phyloP scores from a whole-genome alignment of 345 rosid species.

The Acer campestre region DNA sequence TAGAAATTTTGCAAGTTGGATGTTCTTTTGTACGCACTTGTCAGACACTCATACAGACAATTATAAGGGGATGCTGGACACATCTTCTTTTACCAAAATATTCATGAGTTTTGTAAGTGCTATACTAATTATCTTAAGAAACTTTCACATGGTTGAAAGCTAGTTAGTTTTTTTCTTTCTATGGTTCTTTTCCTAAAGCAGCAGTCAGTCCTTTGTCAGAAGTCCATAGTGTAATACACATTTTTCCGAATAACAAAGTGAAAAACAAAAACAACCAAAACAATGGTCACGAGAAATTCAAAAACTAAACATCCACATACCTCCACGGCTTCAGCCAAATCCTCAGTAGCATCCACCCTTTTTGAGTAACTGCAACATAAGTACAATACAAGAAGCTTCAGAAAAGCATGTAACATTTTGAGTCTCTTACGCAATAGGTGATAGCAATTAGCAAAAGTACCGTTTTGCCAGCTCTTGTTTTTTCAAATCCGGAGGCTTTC shows the following conservation, averaged over 20 bases:
- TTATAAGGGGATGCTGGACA: background rate
- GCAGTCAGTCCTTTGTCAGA: background rate
- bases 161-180: background rate
- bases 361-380: conserved; percentile 61
- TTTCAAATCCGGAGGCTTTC: conserved; percentile 86
- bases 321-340: conserved; percentile 70
- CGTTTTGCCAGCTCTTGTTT: conserved; percentile 90
- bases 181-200: background rate
- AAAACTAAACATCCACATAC: conserved; percentile 29
- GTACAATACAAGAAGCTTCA: conserved; percentile 9
- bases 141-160: background rate
- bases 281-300: conserved; percentile 1
- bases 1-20: background rate
- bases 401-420: background rate
- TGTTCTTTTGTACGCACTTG: background rate
- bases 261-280: conserved; percentile 2
- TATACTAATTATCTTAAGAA: background rate
- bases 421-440: background rate
- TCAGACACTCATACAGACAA: background rate
- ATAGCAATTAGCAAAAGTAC: conserved; percentile 28
- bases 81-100: background rate
- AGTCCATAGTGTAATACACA: background rate
- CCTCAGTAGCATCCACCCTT: conserved; percentile 80
- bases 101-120: background rate
- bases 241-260: background rate